Percentiles rank a stretch among this genome's conserved stretches.
These are phyloP conservation scores for Ensete glaucum DNA, from an alignment of 176 grass and related monocot genomes.

Conservation along the genomic window DNA sequence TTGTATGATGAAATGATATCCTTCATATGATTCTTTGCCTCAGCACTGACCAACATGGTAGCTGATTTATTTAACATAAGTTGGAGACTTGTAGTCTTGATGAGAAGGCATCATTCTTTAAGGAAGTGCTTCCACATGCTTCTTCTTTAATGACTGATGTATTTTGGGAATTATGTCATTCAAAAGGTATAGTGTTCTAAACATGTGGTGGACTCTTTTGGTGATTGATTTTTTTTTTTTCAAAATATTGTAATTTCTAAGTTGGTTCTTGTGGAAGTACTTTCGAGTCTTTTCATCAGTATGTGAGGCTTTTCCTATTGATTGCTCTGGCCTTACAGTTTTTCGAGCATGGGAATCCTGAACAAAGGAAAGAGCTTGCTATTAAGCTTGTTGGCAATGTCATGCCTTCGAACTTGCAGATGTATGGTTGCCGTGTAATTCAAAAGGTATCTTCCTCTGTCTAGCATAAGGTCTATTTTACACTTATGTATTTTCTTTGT, in stretches of 20 bases:
- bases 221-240: too few relatives aligned
- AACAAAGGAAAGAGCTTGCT: conserved; percentile 85
- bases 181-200: conserved; percentile 63
- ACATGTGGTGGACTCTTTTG: background rate
- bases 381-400: conserved; percentile 85
- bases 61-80: conserved; percentile 98
- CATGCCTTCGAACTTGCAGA: conserved; percentile 79
- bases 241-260: too few relatives aligned
- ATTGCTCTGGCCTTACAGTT: conserved; percentile 43
- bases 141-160: conserved; percentile 86
- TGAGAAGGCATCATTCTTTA: conserved; percentile 83
- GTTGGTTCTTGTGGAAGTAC: background rate
- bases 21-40: conserved; percentile 16
- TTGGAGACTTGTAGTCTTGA: conserved; percentile 72
- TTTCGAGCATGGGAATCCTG: conserved; percentile 80
- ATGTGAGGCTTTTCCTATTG: conserved; percentile 14
- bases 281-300: conserved; percentile 4
- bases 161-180: conserved; percentile 99
- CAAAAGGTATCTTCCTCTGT: conserved; percentile 58
- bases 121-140: conserved; percentile 83
- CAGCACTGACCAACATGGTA: conserved; percentile 99
- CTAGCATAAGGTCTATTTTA: background rate
- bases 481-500: conserved; percentile 3
- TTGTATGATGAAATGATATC: conserved; percentile 1
- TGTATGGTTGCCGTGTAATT: conserved; percentile 98